These are phyloP conservation scores for Clitocybe nebularis DNA, from an alignment of 1,284 basidiomycete genomes.

Conservation along the genomic window DNA sequence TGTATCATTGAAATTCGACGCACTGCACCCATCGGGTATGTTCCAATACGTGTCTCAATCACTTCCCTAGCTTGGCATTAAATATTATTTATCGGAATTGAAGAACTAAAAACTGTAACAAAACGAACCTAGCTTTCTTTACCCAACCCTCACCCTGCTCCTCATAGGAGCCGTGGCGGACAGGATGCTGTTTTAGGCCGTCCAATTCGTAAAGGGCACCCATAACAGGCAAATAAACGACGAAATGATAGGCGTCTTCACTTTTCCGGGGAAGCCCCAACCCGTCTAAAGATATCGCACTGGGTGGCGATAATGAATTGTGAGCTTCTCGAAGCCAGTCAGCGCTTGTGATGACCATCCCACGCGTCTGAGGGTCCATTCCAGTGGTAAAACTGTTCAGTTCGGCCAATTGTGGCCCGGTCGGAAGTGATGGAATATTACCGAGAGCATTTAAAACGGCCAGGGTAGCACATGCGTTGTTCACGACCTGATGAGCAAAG, in stretches of 20 bases:
- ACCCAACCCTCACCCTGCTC: slow-evolving; percentile 78
- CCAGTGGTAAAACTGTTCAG: slow-evolving; percentile 75
- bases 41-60: slow-evolving; percentile 81
- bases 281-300: slow-evolving; percentile 76
- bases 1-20: slow-evolving; percentile 26
- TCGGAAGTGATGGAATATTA: slow-evolving; percentile 72
- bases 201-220: slow-evolving; percentile 89
- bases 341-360: slow-evolving; percentile 82
- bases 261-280: slow-evolving; percentile 63
- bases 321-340: slow-evolving; percentile 83
- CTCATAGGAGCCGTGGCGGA: slow-evolving; percentile 73
- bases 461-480: slow-evolving; percentile 91
- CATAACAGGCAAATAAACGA: slow-evolving; percentile 82
- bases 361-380: slow-evolving; percentile 84
- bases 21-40: slow-evolving; percentile 82
- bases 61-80: slow-evolving; percentile 52
- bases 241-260: slow-evolving; percentile 92
- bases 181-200: slow-evolving; percentile 73
- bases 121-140: slow-evolving; percentile 63
- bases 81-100: slow-evolving; percentile 6
- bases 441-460: slow-evolving; percentile 92
- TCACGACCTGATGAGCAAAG: slow-evolving; percentile 90
- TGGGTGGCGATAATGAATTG: slow-evolving; percentile 87
- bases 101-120: slow-evolving; percentile 1
- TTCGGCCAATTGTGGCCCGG: slow-evolving; percentile 70